Conservation (phyloP, 2,329 filamentous ascomycete species). For the Microascus cirrosus region DNA sequence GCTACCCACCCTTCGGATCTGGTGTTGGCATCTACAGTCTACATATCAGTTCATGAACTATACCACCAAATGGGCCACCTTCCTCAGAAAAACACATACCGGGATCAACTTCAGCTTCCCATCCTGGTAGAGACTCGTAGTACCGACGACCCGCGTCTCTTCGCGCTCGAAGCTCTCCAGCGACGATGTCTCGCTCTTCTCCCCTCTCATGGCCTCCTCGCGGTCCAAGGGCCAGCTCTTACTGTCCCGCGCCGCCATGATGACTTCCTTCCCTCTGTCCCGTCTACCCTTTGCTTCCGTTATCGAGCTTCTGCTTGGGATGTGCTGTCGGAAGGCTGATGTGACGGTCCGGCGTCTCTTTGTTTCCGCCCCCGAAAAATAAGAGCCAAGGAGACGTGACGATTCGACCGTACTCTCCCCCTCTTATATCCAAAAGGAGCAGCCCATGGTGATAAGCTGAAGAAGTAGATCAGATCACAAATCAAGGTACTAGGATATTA, state of each 20-base stretch:
- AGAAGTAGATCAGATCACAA: too few species aligned
- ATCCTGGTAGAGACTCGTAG: conserved; percentile 10
- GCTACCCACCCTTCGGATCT: conserved; percentile 15
- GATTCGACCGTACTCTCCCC: too few species aligned
- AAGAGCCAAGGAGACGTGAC: too few species aligned
- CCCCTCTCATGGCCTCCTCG: not conserved
- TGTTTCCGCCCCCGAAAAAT: too few species aligned
- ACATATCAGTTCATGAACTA: not conserved
- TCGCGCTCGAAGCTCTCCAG: conserved; percentile 4
- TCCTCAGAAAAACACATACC: conserved; percentile 5
- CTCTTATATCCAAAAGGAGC: too few species aligned
- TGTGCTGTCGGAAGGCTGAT: too few species aligned
- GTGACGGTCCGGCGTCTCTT: too few species aligned
- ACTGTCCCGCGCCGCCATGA: not conserved
- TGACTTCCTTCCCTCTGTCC: not conserved
- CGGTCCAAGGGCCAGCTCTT: not conserved
- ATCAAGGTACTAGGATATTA: too few species aligned
- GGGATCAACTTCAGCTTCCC: conserved; percentile 11
- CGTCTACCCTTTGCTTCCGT: not conserved
- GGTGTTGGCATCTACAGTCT: conserved; percentile 14
- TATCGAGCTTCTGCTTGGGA: too few species aligned
- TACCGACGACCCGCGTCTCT: conserved; percentile 11
- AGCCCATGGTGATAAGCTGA: too few species aligned
- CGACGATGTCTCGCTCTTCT: not conserved
- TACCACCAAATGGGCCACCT: not conserved